phyloP scores from a whole-genome alignment of 2,329 filamentous ascomycete species.

The Colletotrichum musicola region DNA sequence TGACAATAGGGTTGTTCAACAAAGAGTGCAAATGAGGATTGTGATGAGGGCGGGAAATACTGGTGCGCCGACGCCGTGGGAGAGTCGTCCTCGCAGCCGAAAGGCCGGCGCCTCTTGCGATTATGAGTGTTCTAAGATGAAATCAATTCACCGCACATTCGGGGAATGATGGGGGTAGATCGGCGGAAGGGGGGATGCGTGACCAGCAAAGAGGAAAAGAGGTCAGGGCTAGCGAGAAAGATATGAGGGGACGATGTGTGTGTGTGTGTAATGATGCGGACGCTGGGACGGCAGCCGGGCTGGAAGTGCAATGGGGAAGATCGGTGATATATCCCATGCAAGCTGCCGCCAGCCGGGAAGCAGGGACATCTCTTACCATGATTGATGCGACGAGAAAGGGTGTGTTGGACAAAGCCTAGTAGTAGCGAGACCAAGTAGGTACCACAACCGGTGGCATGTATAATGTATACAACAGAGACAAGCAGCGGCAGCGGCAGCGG shows the following conservation, averaged over 20 bases:
- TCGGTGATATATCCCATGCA: slow-evolving; percentile 61
- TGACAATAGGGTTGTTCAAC: slow-evolving; percentile 43
- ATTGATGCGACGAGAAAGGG: slow-evolving; percentile 55
- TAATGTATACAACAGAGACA: slow-evolving; percentile 48
- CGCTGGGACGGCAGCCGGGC: slow-evolving; percentile 41
- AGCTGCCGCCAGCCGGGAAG: slow-evolving; percentile 55
- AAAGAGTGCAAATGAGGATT: slow-evolving; percentile 43
- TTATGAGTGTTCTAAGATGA: slow-evolving; percentile 49
- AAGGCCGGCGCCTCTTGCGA: slow-evolving; percentile 60
- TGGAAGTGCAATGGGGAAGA: slow-evolving; percentile 45
- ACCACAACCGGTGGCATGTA: slow-evolving; percentile 53
- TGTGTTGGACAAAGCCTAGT: slow-evolving; percentile 52
- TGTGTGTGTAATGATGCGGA: slow-evolving; percentile 38
- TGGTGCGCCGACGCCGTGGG: slow-evolving; percentile 50
- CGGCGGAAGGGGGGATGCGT: slow-evolving; percentile 39
- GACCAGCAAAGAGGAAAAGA: slow-evolving; percentile 38
- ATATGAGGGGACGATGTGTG: slow-evolving; percentile 37
- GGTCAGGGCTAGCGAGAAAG: slow-evolving; percentile 43
- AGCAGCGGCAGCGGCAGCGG: slow-evolving; percentile 32
- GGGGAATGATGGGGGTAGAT: slow-evolving; percentile 43
- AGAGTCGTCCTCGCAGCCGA: slow-evolving; percentile 53
- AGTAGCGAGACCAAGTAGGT: slow-evolving; percentile 47
- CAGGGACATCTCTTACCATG: slow-evolving; percentile 62
- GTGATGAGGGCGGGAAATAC: slow-evolving; percentile 42
- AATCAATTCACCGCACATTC: slow-evolving; percentile 57